A percentile compares a stretch with the other conserved stretches of the same genome.
These are phyloP conservation scores for Triadica sebifera DNA, from an alignment of 345 rosid genomes.

Conservation along the genomic window DNA sequence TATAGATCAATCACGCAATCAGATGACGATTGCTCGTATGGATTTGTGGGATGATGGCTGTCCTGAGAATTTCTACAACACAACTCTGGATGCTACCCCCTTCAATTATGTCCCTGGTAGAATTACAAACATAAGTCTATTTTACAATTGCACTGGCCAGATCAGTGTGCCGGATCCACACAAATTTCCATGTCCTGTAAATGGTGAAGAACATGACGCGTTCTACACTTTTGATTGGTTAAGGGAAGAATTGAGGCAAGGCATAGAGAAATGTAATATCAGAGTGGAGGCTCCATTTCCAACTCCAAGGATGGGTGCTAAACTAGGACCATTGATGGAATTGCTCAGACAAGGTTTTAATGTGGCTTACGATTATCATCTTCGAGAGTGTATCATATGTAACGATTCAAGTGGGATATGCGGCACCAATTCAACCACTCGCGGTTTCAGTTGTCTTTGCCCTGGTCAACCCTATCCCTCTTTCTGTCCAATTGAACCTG, in stretches of 20 bases:
- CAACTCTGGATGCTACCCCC: background rate
- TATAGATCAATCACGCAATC: accelerated
- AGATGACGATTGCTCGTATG: conserved; percentile 25
- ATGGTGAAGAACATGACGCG: background rate
- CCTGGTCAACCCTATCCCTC: too few species aligned
- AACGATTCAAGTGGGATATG: conserved; percentile 36
- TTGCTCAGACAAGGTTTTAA: conserved; percentile 34
- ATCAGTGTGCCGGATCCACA: too few species aligned
- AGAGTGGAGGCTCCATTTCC: background rate
- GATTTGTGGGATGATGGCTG: conserved; percentile 24
- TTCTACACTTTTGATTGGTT: conserved; percentile 1
- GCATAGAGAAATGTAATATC: background rate
- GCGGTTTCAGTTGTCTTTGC: conserved; percentile 40
- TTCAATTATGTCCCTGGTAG: background rate
- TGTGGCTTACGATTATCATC: conserved; percentile 7
- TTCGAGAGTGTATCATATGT: conserved; percentile 29
- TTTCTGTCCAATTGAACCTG: too few species aligned
- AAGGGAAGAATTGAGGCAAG: too few species aligned
- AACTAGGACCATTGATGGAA: background rate
- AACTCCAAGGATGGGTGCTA: background rate
- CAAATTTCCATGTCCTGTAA: background rate
- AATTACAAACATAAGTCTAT: conserved; percentile 29
- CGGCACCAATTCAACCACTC: conserved; percentile 28
- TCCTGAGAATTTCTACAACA: background rate
- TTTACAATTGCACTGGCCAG: conserved; percentile 17